Evolutionary conservation across 2,329 filamentous ascomycete genomes (phyloP).

Genomic region (Akanthomyces uredinophilus): DNA sequence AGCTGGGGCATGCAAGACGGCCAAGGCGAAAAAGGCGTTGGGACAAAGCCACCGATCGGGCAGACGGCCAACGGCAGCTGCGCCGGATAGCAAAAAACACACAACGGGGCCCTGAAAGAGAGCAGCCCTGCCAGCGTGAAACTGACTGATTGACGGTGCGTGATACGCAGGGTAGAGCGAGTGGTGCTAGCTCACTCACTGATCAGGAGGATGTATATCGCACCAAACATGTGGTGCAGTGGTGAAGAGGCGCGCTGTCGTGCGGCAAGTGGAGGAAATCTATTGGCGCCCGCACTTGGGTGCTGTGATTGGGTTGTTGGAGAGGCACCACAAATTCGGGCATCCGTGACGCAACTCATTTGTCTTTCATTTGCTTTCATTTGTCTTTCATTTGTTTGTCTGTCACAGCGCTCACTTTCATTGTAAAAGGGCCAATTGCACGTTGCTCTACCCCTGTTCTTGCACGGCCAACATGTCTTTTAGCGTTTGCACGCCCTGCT

Average conservation of each 20-base stretch:
- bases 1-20: neutral
- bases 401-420: no score
- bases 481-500: neutral
- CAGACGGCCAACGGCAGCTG: neutral
- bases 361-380: neutral
- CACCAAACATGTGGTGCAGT: neutral
- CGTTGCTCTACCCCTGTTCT: neutral
- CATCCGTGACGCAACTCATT: neutral
- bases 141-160: neutral
- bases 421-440: no score
- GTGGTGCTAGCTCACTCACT: neutral
- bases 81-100: neutral
- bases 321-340: neutral
- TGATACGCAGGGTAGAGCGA: neutral
- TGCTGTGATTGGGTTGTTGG: neutral
- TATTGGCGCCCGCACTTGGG: neutral
- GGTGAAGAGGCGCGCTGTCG: neutral
- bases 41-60: neutral
- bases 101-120: neutral
- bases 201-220: neutral
- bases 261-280: neutral
- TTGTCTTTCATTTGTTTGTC: neutral
- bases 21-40: neutral
- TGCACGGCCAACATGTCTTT: neutral
- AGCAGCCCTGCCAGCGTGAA: neutral